phyloP scores from a whole-genome alignment of 2,329 filamentous ascomycete species.

The Sordariomycetes sp. region DNA sequence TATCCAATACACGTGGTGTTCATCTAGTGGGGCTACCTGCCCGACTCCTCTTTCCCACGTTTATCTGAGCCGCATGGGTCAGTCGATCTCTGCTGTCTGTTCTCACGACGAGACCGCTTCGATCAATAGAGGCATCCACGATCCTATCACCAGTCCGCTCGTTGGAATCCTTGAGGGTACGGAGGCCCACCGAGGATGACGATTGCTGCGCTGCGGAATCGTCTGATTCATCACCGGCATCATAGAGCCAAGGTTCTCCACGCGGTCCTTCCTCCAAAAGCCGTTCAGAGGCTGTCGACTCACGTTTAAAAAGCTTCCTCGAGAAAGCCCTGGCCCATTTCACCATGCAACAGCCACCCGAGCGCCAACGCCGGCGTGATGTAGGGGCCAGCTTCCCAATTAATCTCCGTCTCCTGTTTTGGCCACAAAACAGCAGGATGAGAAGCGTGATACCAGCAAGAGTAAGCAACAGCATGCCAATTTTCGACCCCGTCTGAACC shows the following conservation, averaged over 20 bases:
- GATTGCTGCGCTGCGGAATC: conserved; percentile 31
- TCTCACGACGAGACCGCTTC: conserved; percentile 63
- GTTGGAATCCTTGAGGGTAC: background rate
- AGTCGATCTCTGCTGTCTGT: conserved; percentile 81
- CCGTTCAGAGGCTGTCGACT: conserved; percentile 56
- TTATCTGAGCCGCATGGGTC: conserved; percentile 39
- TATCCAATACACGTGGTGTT: background rate
- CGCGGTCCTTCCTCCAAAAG: conserved; percentile 71
- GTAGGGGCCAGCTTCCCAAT: background rate
- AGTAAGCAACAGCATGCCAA: conserved; percentile 66
- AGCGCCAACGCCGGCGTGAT: background rate
- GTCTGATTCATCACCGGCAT: conserved; percentile 44
- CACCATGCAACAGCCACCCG: background rate
- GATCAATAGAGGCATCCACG: conserved; percentile 26
- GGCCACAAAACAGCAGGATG: conserved; percentile 50
- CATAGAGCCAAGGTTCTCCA: conserved; percentile 66
- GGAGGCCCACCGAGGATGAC: background rate
- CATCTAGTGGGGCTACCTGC: conserved; percentile 37
- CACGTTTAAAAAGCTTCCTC: conserved; percentile 53
- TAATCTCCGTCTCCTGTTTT: background rate
- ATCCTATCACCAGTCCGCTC: background rate
- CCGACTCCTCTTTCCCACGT: conserved; percentile 42
- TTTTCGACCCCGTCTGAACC: conserved; percentile 23
- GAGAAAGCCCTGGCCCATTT: conserved; percentile 24
- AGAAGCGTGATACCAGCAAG: conserved; percentile 54